Evolutionary conservation across 345 rosid genomes (phyloP), one percentile per base, ranked within the genome.

Genomic region (Eucalyptus tenuipes): DNA sequence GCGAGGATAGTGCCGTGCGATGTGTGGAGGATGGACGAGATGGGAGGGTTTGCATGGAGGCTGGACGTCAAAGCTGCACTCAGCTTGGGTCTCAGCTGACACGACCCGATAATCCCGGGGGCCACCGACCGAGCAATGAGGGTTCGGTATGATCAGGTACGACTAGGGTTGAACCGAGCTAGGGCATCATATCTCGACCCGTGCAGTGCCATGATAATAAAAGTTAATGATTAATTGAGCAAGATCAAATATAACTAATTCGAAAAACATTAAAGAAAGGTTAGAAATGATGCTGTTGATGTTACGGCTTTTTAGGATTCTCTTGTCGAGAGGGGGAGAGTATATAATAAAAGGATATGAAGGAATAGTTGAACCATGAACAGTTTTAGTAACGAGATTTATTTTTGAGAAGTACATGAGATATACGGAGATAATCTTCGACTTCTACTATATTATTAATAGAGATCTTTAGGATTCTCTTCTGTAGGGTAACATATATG

Each of bases 11-110:
- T 93, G 88, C 94, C 95, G 61, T 95, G 95, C 71, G 96, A 95
- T 84, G 97, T 89, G 86, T 93, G 95, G 96, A 93, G 90, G 90
- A 91, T 95, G 96, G 94, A 92, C 64, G 45, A 37, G 47, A 87
- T 37, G 31, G 96, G 93, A 71, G 94, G 95, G 68, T 89, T 92
- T 93, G 97, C 95, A 85, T 95, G 97, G 96, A 93, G 94, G 93
- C 90, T 94, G 66, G 96, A 94, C 91, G 89, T 92, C 31, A 79
- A 92, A 88, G 93, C 94, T 82, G 95, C 95, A 50, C 89, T 94
- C 85, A 92, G 92, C 86, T 91, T 94, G 85, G 93, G 94, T 13
- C n/a, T 53, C 22, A 15, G 64, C 18, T 55, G 59, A 86, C 44
- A 49, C 16, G 42, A 44, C 61, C 42, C 27, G 64, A 50, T 18